Conservation (phyloP, 768 basidiomycete genomes). For the Multifurca ochricompacta region DNA sequence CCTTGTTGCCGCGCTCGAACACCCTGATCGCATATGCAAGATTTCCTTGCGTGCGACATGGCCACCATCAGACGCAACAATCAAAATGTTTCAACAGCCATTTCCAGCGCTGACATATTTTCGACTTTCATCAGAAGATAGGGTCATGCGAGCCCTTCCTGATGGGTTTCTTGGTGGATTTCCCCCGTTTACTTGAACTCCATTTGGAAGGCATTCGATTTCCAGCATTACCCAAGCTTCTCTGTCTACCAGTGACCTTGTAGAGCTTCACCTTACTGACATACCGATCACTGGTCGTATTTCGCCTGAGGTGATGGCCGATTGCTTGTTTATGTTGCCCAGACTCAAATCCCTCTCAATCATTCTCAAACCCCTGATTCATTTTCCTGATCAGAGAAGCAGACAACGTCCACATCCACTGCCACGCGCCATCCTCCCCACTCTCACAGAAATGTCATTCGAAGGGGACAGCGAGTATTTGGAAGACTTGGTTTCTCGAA, state of each 20-base stretch:
- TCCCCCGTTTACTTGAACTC: neutral
- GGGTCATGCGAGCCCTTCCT: neutral
- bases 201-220: neutral
- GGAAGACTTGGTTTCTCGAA: neutral
- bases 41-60: too few species aligned
- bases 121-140: neutral
- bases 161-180: neutral
- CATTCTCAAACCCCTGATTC: neutral
- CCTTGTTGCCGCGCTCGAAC: too few species aligned
- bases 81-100: neutral
- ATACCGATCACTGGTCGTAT: slow-evolving; percentile 2
- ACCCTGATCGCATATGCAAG: too few species aligned
- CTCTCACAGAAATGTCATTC: neutral
- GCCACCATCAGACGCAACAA: neutral
- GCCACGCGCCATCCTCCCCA: neutral
- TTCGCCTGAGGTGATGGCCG: neutral
- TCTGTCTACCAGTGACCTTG: neutral
- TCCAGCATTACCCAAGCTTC: neutral
- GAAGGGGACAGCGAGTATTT: neutral
- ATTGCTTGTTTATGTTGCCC: neutral
- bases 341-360: neutral
- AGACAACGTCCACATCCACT: neutral
- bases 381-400: neutral
- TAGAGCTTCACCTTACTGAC: neutral
- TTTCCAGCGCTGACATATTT: neutral